Evolutionary conservation across 805 yeast genomes (phyloP).

Genomic region (Zygotorulaspora sp.): DNA sequence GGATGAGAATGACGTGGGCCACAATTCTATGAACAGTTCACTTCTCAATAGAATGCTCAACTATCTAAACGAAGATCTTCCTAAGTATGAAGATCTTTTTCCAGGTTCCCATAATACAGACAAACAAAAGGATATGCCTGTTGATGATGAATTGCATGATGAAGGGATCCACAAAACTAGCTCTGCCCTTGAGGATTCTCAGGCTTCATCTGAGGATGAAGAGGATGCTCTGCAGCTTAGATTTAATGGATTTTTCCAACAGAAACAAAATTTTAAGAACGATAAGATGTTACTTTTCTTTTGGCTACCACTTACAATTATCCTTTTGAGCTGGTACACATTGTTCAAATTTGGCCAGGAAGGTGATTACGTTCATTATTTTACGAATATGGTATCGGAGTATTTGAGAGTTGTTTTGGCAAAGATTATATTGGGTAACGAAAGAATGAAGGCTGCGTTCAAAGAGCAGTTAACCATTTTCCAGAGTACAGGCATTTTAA

Average conservation of each 20-base stretch:
- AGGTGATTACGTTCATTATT: constrained; percentile 30
- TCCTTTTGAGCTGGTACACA: constrained; percentile 48
- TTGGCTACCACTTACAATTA: constrained; percentile 77
- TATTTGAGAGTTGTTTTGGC: constrained; percentile 43
- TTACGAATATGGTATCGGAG: constrained; percentile 36
- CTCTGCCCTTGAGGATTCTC: constrained; percentile 21
- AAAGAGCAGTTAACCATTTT: constrained; percentile 32
- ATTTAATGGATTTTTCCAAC: constrained; percentile 39
- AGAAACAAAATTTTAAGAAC: constrained; percentile 48
- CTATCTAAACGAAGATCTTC: constrained; percentile 47
- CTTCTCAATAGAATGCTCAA: constrained; percentile 38
- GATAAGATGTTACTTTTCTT: constrained; percentile 84
- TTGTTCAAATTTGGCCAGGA: constrained; percentile 36
- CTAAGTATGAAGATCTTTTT: constrained; percentile 71
- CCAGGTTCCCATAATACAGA: constrained; percentile 42
- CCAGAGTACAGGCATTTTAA: constrained; percentile 24
- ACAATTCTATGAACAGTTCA: constrained; percentile 21
- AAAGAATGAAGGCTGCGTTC: constrained; percentile 43
- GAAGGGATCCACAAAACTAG: constrained; percentile 5
- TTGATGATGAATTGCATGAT: constrained; percentile 3
- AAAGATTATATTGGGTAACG: constrained; percentile 49
- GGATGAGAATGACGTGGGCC: constrained; percentile 7
- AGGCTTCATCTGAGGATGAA: constrained; percentile 33
- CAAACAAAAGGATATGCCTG: constrained; percentile 7
- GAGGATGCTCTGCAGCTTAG: constrained; percentile 35